Evolutionary conservation across 345 rosid genomes (phyloP), one percentile per base, ranked within the genome.

Genomic region (Populus deltoides): DNA sequence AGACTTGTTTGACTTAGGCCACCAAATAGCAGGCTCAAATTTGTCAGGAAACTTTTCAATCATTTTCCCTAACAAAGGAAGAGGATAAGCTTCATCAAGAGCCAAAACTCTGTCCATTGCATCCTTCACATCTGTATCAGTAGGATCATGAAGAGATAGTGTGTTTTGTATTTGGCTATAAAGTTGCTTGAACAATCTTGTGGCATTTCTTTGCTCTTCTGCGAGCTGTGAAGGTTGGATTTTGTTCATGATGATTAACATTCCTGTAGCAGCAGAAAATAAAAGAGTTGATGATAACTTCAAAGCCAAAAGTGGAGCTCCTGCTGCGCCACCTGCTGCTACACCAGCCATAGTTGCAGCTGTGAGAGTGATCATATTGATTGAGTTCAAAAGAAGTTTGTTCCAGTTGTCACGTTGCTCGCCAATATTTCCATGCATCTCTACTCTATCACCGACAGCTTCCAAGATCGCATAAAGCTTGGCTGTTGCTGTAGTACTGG

Each of bases 321-420:
- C 85, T 0, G 63, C 83, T 1, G 35, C 71, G 8, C 79, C 76
- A 12, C 81, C 70, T 0, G 87, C 81, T 0, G 92, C 85, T 31
- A 90, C 53, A 11, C 91, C 93, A 1, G 89, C 85, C 89, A 89
- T 89, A 33, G 89, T 78, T 18, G 88, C 81, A 9, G 92, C 94
- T 0, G 92, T 78, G 41, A 92, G 88, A 55, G 91, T 87, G 65
- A 90, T 89, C 89, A 86, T 88, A 84, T 90, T 92, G 74, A 89
- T 85, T 41, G 97, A 90, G 68, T 83, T 89, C 63, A 92, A 83
- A 51, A 90, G 79, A 7, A 90, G 86, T 11, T 84, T 79, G 82
- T 92, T 92, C 97, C 94, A 89, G 66, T 86, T 87, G 16, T 89
- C 85, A 5, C 94, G 82, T 61, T 92, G 97, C 81, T 90, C 87